Conservation (phyloP, 352 stramenopile genomes). For the Pythium brachiatum region DNA sequence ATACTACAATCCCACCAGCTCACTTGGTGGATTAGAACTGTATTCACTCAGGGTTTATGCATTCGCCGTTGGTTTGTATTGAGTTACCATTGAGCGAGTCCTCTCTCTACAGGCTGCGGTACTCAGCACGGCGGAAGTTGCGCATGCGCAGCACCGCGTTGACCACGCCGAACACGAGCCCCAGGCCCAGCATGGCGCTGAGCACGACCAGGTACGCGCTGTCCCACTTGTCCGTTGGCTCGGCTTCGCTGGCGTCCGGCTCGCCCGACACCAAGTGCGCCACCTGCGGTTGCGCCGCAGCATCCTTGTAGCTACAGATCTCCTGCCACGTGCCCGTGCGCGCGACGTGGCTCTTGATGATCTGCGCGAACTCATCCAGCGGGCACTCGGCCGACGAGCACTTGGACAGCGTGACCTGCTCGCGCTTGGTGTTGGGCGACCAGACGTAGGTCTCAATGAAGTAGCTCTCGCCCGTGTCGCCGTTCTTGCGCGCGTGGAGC, state of each 20-base stretch:
- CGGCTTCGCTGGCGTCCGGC: slow-evolving; percentile 12
- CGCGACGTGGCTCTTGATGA: slow-evolving; percentile 65
- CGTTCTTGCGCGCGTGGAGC: slow-evolving; percentile 40
- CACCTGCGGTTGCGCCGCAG: slow-evolving; percentile 21
- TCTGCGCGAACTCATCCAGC: slow-evolving; percentile 69
- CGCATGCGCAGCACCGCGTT: slow-evolving; percentile 48
- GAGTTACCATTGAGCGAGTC: not conserved
- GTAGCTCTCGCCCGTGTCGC: slow-evolving; percentile 38
- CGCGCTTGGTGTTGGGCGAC: slow-evolving; percentile 59
- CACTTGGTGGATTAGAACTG: not conserved
- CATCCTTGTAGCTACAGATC: slow-evolving; percentile 71
- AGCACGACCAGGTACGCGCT: slow-evolving; percentile 44
- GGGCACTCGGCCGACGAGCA: slow-evolving; percentile 72
- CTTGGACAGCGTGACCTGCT: slow-evolving; percentile 74
- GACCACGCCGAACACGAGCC: slow-evolving; percentile 47
- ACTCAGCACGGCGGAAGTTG: slow-evolving; percentile 43
- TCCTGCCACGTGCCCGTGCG: slow-evolving; percentile 75
- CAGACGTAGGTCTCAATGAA: slow-evolving; percentile 77
- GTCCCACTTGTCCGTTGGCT: slow-evolving; percentile 23
- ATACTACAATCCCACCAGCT: not conserved
- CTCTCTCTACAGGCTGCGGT: slow-evolving; percentile 33
- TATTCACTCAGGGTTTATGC: not conserved
- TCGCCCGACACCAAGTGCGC: slow-evolving; percentile 19
- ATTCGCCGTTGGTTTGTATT: slow-evolving; percentile 11
- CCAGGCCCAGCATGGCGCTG: slow-evolving; percentile 37